phyloP scores from a whole-genome alignment of 2,329 filamentous ascomycete genomes.

The Neofusicoccum ribis region DNA sequence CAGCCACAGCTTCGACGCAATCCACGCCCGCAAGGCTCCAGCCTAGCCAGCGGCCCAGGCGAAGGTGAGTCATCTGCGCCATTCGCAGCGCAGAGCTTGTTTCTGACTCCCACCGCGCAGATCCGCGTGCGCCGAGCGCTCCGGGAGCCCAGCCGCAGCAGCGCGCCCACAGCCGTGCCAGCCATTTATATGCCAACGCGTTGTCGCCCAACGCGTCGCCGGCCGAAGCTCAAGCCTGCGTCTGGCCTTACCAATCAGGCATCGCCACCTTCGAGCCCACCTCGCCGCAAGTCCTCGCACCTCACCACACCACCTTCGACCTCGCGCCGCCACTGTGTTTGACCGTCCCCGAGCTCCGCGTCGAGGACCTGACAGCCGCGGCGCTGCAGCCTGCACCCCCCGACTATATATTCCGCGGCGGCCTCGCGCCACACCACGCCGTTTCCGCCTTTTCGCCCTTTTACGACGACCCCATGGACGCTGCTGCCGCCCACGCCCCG shows the following conservation, averaged over 20 bases:
- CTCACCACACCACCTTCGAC: neutral
- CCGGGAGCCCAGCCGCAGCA: neutral
- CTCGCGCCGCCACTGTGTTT: neutral
- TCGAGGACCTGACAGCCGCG: neutral
- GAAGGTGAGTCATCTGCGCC: constrained; percentile 9
- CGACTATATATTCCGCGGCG: constrained; percentile 4
- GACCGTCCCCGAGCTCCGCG: neutral
- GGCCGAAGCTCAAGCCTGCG: constrained; percentile 6
- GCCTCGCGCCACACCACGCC: constrained; percentile 3
- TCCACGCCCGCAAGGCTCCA: neutral
- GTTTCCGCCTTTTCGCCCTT: neutral
- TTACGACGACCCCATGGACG: constrained; percentile 3
- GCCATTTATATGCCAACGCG: constrained; percentile 18
- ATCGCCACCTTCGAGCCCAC: constrained; percentile 11
- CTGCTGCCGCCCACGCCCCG: neutral
- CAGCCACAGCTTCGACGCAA: constrained; percentile 14
- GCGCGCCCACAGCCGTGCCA: neutral
- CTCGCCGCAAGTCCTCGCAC: neutral
- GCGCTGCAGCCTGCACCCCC: constrained; percentile 10
- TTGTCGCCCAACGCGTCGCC: constrained; percentile 17
- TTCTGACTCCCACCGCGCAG: constrained; percentile 14
- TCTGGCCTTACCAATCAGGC: constrained; percentile 15
- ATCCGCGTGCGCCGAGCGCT: constrained; percentile 1
- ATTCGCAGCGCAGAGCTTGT: constrained; percentile 1
- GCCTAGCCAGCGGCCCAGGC: neutral